Conservation (phyloP, 1,284 basidiomycete genomes). For the Ganoderma sp. region DNA sequence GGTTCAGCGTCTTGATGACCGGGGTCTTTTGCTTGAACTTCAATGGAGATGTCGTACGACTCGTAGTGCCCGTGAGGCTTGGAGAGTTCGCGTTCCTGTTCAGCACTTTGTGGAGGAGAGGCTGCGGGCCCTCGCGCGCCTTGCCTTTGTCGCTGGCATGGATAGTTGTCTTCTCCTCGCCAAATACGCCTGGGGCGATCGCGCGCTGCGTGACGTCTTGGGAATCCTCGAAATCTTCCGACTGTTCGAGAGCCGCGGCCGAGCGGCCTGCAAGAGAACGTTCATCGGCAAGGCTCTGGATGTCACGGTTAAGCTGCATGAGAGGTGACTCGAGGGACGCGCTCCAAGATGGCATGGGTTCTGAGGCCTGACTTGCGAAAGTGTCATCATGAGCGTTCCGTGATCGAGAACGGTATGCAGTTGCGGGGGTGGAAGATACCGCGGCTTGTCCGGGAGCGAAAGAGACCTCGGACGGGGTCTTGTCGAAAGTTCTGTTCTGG, state of each 20-base stretch:
- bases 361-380: conserved; percentile 47
- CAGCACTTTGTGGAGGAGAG: conserved; percentile 56
- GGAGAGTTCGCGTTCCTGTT: conserved; percentile 47
- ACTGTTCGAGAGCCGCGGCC: conserved; percentile 25
- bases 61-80: conserved; percentile 28
- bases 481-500: conserved; percentile 38
- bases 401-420: conserved; percentile 43
- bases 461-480: conserved; percentile 62
- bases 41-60: conserved; percentile 45
- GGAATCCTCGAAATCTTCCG: conserved; percentile 32
- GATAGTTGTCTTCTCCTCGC: conserved; percentile 14
- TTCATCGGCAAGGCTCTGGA: conserved; percentile 56
- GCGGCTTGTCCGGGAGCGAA: conserved; percentile 72
- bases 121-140: conserved; percentile 46
- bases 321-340: conserved; percentile 78
- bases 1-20: conserved; percentile 60
- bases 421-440: conserved; percentile 78
- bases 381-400: conserved; percentile 44
- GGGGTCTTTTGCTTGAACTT: conserved; percentile 62
- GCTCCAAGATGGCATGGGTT: conserved; percentile 63
- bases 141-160: conserved; percentile 47
- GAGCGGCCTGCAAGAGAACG: conserved; percentile 34
- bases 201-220: conserved; percentile 39
- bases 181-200: conserved; percentile 10
- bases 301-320: conserved; percentile 70